phyloP scores from a whole-genome alignment of 371 early-diverging fungal genomes.

The Apophysomyces elegans region DNA sequence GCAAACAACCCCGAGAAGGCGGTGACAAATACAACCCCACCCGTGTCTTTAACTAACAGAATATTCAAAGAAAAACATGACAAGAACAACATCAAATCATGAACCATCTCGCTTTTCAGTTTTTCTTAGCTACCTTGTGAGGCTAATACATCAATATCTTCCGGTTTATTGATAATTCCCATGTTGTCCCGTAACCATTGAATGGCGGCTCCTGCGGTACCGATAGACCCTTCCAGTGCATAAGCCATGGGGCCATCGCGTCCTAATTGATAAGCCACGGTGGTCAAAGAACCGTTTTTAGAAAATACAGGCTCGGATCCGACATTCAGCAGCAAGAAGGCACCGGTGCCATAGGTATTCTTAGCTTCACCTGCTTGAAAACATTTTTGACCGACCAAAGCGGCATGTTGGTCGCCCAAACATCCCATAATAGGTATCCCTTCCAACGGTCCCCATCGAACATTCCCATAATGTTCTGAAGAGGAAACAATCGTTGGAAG shows the following conservation, averaged over 20 bases:
- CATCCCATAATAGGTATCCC: slow-evolving; percentile 83
- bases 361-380: slow-evolving; percentile 88
- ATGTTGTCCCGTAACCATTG: slow-evolving; percentile 92
- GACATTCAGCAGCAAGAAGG: slow-evolving; percentile 95
- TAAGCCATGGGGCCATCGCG: slow-evolving; percentile 74
- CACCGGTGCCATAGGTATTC: slow-evolving; percentile 97
- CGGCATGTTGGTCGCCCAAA: slow-evolving; percentile 97
- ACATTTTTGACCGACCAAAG: slow-evolving; percentile 94
- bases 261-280: slow-evolving; percentile 92
- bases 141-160: slow-evolving; percentile 68
- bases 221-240: slow-evolving; percentile 95
- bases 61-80: background rate
- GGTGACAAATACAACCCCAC: slow-evolving; percentile 94
- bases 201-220: slow-evolving; percentile 93
- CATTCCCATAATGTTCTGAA: slow-evolving; percentile 77
- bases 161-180: slow-evolving; percentile 72
- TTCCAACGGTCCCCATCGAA: slow-evolving; percentile 62
- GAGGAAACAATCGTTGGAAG: slow-evolving; percentile 87
- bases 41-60: slow-evolving; percentile 68
- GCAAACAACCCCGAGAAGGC: slow-evolving; percentile 95
- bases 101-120: background rate
- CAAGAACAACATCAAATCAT: no score
- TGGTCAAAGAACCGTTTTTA: slow-evolving; percentile 86
- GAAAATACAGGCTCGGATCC: slow-evolving; percentile 82
- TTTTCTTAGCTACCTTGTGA: slow-evolving; percentile 23